These are phyloP conservation scores for Arabis hirsuta DNA, from an alignment of 345 rosid genomes.

Conservation along the genomic window DNA sequence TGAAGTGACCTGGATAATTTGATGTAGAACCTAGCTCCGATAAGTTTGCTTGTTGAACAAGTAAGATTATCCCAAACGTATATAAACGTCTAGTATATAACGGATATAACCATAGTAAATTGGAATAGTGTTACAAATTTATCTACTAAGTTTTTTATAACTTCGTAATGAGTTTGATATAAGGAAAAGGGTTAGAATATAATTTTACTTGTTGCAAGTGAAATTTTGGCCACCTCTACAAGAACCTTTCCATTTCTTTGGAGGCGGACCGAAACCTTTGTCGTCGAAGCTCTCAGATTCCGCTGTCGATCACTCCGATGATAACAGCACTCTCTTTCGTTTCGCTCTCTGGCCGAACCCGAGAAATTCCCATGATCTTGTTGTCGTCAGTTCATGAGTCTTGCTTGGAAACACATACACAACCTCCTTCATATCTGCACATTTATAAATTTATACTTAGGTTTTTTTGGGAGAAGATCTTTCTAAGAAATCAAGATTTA, in stretches of 20 bases:
- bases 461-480: neutral
- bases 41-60: conserved; percentile 33
- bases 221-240: conserved; percentile 54
- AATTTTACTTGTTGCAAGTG: conserved; percentile 57
- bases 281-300: conserved; percentile 54
- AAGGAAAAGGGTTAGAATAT: neutral
- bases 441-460: neutral
- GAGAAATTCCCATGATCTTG: conserved; percentile 51
- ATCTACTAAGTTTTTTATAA: no score
- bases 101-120: no score
- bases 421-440: conserved; percentile 41
- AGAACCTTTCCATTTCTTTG: conserved; percentile 55
- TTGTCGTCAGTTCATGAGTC: conserved; percentile 34
- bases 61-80: neutral
- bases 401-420: conserved; percentile 39
- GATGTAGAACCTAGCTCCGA: conserved; percentile 41
- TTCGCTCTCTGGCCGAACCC: conserved; percentile 35
- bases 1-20: neutral
- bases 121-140: no score
- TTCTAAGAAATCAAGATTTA: neutral
- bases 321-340: conserved; percentile 44
- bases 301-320: conserved; percentile 52
- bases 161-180: neutral
- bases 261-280: conserved; percentile 57
- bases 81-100: no score